Evolutionary conservation across 1,284 basidiomycete species (phyloP).

Genomic region (Entoloma clypeatum): DNA sequence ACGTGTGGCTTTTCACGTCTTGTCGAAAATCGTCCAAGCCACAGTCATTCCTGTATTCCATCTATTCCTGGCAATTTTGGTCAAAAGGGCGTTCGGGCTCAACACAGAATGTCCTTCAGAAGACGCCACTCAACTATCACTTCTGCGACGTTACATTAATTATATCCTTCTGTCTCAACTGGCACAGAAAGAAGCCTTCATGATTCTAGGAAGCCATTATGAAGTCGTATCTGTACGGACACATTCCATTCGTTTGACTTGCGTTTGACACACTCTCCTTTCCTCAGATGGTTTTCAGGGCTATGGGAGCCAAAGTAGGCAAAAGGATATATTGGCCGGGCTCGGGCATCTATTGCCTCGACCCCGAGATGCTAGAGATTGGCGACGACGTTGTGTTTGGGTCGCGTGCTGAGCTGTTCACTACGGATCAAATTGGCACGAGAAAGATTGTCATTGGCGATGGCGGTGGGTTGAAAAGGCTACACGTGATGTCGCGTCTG

Average conservation of each 20-base stretch:
- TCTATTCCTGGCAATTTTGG: conserved; percentile 34
- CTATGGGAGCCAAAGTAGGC: conserved; percentile 46
- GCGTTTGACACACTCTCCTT: not conserved
- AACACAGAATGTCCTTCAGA: conserved; percentile 29
- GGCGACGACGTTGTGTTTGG: conserved; percentile 47
- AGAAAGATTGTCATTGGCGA: conserved; percentile 35
- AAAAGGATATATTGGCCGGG: conserved; percentile 47
- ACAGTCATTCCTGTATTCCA: conserved; percentile 36
- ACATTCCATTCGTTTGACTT: not conserved
- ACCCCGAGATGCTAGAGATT: conserved; percentile 44
- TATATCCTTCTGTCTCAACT: conserved; percentile 33
- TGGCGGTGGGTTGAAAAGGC: conserved; percentile 27
- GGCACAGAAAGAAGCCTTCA: conserved; percentile 34
- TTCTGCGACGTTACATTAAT: conserved; percentile 40
- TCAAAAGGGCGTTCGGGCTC: conserved; percentile 40
- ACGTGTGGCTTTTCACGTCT: conserved; percentile 36
- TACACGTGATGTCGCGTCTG: not conserved
- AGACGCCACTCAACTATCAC: conserved; percentile 28
- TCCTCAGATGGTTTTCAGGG: conserved; percentile 34
- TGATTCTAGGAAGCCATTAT: conserved; percentile 42
- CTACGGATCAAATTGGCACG: conserved; percentile 39
- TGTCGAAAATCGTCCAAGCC: conserved; percentile 38
- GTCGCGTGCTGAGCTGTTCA: conserved; percentile 42
- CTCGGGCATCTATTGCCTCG: conserved; percentile 40
- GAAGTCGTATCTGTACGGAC: conserved; percentile 36